Evolutionary conservation across 2,329 filamentous ascomycete genomes (phyloP), one percentile per base, ranked within the genome.

Genomic region (Endoconidiophora polonica): DNA sequence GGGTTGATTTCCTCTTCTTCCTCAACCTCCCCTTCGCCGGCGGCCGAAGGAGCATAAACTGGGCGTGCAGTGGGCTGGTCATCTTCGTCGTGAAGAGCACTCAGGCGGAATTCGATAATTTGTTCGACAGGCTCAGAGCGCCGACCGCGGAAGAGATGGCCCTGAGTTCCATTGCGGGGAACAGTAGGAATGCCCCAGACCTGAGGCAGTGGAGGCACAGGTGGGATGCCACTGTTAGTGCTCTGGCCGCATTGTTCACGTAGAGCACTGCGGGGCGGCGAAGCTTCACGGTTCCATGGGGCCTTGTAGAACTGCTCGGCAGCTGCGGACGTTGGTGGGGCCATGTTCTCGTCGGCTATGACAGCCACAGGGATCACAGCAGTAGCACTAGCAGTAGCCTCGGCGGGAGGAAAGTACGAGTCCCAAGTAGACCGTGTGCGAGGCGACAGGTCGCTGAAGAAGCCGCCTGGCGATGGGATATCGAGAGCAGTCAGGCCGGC

Each of bases 271-370:
- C 61, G 59, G 5, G 61, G 59, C n/a, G 65, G 55, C 5, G 50
- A 26, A 14, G 49, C 46, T 46, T 68, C 62, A 20, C 65, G 65
- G 56, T 70, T 73, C 81, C 87, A 95, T 2, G 88, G 87, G 24
- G 82, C 74, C 55, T 82, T 80, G 66, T 96, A 96, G 59, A 95
- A 96, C 55, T 83, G 78, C 61, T 94, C 86, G 7, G 90, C 90
- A n/a, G 83, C 87, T 26, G 86, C 86, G 1, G 90, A 94, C 0
- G 86, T 90, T 1, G 87, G 87, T 1, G 78, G 77, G 2, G 67
- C 65, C 55, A 70, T 60, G 16, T 72, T 73, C 5, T 76, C 71
- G 10, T 73, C 71, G 18, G 72, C 70, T 56, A 24, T 16, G 5
- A 33, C 20, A 37, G 36, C 14, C 18, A 46, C 3, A 33, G 29